Base-by-base conservation (phyloP, 169 alveolate species). In the Hammondia hammondi region DNA sequence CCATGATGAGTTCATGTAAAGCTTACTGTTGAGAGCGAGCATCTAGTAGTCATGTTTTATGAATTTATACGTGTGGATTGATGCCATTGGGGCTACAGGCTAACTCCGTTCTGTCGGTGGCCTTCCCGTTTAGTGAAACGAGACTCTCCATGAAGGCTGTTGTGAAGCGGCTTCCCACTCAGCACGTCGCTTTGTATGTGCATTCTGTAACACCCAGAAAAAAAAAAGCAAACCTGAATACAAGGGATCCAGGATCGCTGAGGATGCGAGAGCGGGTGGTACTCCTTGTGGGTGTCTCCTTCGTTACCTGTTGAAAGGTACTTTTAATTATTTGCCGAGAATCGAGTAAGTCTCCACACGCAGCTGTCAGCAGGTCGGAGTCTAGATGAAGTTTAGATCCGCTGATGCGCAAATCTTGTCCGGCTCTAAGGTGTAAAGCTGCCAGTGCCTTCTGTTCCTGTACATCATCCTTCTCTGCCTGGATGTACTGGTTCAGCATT, bases 401-500 rank as follows among this genome's bases (percentile, higher is more conserved):
- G 71, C 90, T 48, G 32, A 46, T n/a, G 32, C 37, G 39, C 32
- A 82, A n/a, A 29, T 39, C 70, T 7, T 29, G 71, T 17, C 90
- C 90, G 35, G 90, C 71, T n/a, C 43, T 21, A 10, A 82, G 90
- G 37, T 45, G 61, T 67, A 82, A 71, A 17, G 24, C 35, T 9
- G 61, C 71, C 71, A 82, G 70, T 27, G 90, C 29, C 57, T 43
- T 17, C 7, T n/a, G 90, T 37, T 82, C 71, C 90, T 82, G 45
- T 43, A 6, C 90, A 19, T 82, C 90, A 3, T 82, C 71, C 7
- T 82, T 39, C 70, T 82, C 90, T 21, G 57, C 90, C 21, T 43
- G 71, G 70, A 82, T 82, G 70, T 82, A 35, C 90, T 43, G 90
- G 37, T 82, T 82, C 37, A 82, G 72, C 90, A 82, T 82, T 29